Evolutionary conservation across 2,329 filamentous ascomycete genomes (phyloP).

Genomic region (Xylaria arbuscula): DNA sequence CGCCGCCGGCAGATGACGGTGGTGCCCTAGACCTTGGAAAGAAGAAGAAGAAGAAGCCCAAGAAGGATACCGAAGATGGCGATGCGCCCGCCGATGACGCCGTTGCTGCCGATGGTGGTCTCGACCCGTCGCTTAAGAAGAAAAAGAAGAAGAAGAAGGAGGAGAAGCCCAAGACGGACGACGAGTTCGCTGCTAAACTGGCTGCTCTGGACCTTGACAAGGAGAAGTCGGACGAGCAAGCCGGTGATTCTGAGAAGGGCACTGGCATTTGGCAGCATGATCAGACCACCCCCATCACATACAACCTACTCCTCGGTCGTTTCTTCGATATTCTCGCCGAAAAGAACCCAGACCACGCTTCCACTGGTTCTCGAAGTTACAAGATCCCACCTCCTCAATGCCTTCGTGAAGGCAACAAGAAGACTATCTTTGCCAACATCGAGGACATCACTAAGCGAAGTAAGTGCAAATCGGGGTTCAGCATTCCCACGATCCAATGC

Average conservation of each 20-base stretch:
- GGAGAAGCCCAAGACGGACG: constrained; percentile 58
- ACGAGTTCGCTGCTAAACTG: constrained; percentile 68
- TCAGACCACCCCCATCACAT: constrained; percentile 80
- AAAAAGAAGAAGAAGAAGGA: constrained; percentile 71
- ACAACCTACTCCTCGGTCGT: constrained; percentile 84
- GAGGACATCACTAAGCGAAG: constrained; percentile 97
- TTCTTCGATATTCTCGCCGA: constrained; percentile 96
- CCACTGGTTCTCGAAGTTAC: constrained; percentile 91
- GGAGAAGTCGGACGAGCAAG: constrained; percentile 65
- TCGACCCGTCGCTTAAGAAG: constrained; percentile 86
- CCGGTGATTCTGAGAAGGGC: constrained; percentile 83
- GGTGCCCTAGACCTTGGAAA: constrained; percentile 73
- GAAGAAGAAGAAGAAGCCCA: constrained; percentile 72
- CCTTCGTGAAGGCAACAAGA: constrained; percentile 99
- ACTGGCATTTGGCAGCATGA: constrained; percentile 93
- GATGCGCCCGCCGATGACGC: constrained; percentile 67
- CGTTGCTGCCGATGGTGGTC: constrained; percentile 66
- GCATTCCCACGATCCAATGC: background rate
- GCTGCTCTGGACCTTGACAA: constrained; percentile 72
- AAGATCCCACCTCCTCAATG: constrained; percentile 99
- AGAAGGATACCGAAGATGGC: constrained; percentile 64
- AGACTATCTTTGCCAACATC: constrained; percentile 99
- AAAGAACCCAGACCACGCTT: constrained; percentile 95
- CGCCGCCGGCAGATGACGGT: constrained; percentile 60
- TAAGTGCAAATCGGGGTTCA: constrained; percentile 13